A percentile compares a stretch with the other conserved stretches of the same genome.
phyloP scores from a whole-genome alignment of 192 early-diverging fungal genomes.

The Entomortierella beljakovae region DNA sequence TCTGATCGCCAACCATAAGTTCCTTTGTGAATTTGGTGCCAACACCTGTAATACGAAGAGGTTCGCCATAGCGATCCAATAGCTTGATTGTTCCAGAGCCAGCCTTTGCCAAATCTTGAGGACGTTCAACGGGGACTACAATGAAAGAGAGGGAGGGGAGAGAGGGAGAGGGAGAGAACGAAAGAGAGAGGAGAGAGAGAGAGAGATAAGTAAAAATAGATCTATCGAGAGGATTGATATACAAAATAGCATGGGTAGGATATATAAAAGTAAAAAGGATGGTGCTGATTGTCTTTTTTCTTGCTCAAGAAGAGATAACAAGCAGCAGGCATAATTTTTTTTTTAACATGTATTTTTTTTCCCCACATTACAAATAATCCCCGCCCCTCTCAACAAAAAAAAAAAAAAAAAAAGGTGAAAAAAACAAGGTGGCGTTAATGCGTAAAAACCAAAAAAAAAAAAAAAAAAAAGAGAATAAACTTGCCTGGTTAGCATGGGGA shows the following conservation, averaged over 20 bases:
- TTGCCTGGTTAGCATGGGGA: constrained; percentile 81
- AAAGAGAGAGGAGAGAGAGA: not conserved
- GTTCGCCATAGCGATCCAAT: constrained; percentile 72
- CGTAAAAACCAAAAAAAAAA: not conserved
- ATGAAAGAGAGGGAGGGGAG: not conserved
- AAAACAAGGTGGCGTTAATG: not conserved
- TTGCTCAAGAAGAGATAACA: too few relatives aligned
- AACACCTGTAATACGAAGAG: constrained; percentile 75
- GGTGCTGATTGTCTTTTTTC: too few relatives aligned
- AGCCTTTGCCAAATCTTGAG: constrained; percentile 88
- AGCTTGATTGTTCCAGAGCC: constrained; percentile 80
- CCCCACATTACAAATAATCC: too few relatives aligned
- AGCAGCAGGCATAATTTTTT: too few relatives aligned
- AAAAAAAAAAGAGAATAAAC: not conserved
- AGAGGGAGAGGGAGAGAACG: not conserved
- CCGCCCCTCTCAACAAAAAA: not conserved
- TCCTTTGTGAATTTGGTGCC: constrained; percentile 78
- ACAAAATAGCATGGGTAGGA: not conserved
- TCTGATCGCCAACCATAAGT: constrained; percentile 70
- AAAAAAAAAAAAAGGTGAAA: not conserved
- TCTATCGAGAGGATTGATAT: too few relatives aligned
- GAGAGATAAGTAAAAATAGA: not conserved
- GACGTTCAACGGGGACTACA: constrained; percentile 91
- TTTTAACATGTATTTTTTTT: too few relatives aligned
- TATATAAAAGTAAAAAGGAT: not conserved